These are phyloP conservation scores for Bertia moriformis DNA, from an alignment of 2,329 filamentous ascomycete genomes.

Conservation along the genomic window DNA sequence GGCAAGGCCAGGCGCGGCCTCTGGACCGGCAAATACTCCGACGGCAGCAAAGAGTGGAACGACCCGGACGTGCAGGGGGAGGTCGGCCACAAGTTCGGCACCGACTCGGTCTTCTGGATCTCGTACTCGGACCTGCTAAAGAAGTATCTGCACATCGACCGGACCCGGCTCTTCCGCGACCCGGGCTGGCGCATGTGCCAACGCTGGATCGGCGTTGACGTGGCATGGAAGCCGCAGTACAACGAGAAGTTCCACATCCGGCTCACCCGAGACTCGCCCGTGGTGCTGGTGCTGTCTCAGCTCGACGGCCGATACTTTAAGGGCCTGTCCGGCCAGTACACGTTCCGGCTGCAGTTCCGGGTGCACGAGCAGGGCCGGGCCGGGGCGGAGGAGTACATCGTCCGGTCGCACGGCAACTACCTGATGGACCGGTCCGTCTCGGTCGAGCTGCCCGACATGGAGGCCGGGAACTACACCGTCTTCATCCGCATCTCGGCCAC, in stretches of 20 bases:
- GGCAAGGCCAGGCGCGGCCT: slow-evolving; percentile 39
- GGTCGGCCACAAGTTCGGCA: slow-evolving; percentile 42
- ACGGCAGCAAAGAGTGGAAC: slow-evolving; percentile 48
- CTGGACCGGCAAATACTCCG: slow-evolving; percentile 43
- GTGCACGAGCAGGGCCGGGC: slow-evolving; percentile 32
- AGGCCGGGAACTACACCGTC: slow-evolving; percentile 39
- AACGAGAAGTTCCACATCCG: slow-evolving; percentile 46
- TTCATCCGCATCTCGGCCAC: slow-evolving; percentile 39
- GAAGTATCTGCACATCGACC: slow-evolving; percentile 46
- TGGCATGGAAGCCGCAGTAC: slow-evolving; percentile 47
- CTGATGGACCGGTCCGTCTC: slow-evolving; percentile 42
- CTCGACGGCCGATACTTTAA: slow-evolving; percentile 48
- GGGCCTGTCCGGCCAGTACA: slow-evolving; percentile 44
- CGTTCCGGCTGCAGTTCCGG: slow-evolving; percentile 27
- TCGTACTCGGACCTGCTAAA: slow-evolving; percentile 45
- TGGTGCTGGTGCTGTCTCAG: slow-evolving; percentile 46
- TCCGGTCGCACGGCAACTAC: slow-evolving; percentile 42
- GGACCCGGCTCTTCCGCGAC: slow-evolving; percentile 45
- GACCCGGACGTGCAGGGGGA: slow-evolving; percentile 39
- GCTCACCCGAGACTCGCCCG: slow-evolving; percentile 36
- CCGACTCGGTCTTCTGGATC: slow-evolving; percentile 51
- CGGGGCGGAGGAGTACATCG: slow-evolving; percentile 41
- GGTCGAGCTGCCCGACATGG: slow-evolving; percentile 38
- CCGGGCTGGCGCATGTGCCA: slow-evolving; percentile 40
- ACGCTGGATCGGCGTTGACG: slow-evolving; percentile 45